Base-by-base conservation (phyloP, 371 early-diverging fungal species). In the Phascolomyces articulosus region DNA sequence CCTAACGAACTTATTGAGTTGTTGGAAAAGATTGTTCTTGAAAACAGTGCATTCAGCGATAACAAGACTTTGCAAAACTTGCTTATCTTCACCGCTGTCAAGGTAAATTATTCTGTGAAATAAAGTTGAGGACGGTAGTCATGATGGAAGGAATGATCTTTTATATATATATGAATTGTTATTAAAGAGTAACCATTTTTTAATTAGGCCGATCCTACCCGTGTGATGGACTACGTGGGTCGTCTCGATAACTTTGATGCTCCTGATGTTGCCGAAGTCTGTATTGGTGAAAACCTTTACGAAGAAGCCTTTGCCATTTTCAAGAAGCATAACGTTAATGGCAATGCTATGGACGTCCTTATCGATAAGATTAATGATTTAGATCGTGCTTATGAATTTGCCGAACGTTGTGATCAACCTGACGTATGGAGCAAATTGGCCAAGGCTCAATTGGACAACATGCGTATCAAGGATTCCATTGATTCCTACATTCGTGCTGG, bases 231-330 rank as follows among this genome's bases (percentile, higher is more conserved):
- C 61, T 98, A 95, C 72, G 88, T 98, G 62, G 87, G 84, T 38
- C 91, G 94, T 20, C 85, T 98, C 40, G 90, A 93, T 64, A 96
- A 96, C 86, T 98, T 89, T 80, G 98, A 98, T 71, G 96, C 95
- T 1, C 87, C 94, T 2, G 97, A 98, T 67, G 94, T 98, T 79
- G 99, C 99, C 20, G 88, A 91, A 60, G 93, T 96, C 58, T 96
- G 96, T 68, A 87, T 97, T 68, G 91, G 89, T 56, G 89, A 87
- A 67, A 91, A 91, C 47, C 79, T 98, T 64, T 93, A 77, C 66
- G 98, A 98, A 79, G 98, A 98, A 79, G 98, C 98, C 1, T 98
- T 97, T 70, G 75, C 86, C 51, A 96, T 98, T 70, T 98, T 93
- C 86, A 94, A 95, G 79, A 94, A 94, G 75, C 90, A 94, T 73